These are phyloP conservation scores for Mariannaea elegans DNA, from an alignment of 2,329 filamentous ascomycete genomes.

Conservation along the genomic window DNA sequence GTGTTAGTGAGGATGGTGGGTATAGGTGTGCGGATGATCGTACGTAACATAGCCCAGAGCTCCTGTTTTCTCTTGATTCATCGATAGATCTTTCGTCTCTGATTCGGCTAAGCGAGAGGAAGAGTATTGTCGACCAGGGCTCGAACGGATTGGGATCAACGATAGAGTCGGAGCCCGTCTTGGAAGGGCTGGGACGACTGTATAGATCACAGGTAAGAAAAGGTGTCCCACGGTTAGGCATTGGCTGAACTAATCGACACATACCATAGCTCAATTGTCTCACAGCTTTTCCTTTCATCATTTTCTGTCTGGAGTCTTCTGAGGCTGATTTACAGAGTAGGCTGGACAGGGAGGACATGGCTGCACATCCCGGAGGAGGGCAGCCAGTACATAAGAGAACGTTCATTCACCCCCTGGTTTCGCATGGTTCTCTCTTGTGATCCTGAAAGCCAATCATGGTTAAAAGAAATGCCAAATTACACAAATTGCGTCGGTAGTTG, in stretches of 20 bases:
- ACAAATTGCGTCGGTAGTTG: too few species aligned
- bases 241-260: too few species aligned
- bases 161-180: not conserved
- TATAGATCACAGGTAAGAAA: too few species aligned
- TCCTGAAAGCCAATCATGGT: not conserved
- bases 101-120: not conserved
- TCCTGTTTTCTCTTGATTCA: slow-evolving; percentile 3
- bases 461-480: not conserved
- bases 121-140: not conserved
- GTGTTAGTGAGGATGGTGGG: slow-evolving; percentile 74
- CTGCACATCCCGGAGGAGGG: too few species aligned
- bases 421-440: too few species aligned
- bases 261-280: too few species aligned
- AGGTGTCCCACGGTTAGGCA: too few species aligned
- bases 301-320: too few species aligned
- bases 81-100: not conserved
- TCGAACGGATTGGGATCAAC: not conserved
- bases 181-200: not conserved
- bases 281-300: too few species aligned
- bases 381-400: not conserved
- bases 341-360: too few species aligned
- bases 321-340: too few species aligned
- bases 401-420: too few species aligned
- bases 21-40: slow-evolving; percentile 61
- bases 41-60: slow-evolving; percentile 7